phyloP scores from a whole-genome alignment of 2,329 filamentous ascomycete species.

The Leptographium wingfieldii region DNA sequence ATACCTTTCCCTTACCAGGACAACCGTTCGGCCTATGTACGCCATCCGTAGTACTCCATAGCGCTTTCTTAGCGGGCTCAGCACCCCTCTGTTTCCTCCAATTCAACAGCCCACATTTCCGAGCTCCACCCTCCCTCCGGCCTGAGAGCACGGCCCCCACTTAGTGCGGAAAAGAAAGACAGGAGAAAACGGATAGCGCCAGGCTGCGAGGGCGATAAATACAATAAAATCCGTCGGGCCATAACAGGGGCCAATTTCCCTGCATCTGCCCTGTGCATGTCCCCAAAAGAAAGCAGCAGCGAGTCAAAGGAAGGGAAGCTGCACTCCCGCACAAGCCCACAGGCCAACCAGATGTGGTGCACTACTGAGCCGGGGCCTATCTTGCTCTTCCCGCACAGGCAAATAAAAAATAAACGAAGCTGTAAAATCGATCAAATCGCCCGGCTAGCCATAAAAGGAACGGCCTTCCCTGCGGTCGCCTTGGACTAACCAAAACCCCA shows the following conservation, averaged over 20 bases:
- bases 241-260: too few relatives aligned
- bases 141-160: slow-evolving; percentile 7
- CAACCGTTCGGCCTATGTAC: not conserved
- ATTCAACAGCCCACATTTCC: not conserved
- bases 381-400: not conserved
- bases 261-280: not conserved
- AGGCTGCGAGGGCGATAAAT: slow-evolving; percentile 3
- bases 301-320: not conserved
- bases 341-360: not conserved
- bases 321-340: not conserved
- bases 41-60: not conserved
- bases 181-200: slow-evolving; percentile 1
- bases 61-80: not conserved
- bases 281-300: not conserved
- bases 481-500: slow-evolving; percentile 6
- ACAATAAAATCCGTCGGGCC: not conserved
- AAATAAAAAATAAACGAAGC: slow-evolving; percentile 1
- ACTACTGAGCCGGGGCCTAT: not conserved
- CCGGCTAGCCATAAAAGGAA: slow-evolving; percentile 1
- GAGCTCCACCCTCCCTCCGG: not conserved
- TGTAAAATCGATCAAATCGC: not conserved
- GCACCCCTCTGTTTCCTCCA: not conserved
- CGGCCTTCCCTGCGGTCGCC: not conserved
- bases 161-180: not conserved
- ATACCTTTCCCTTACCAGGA: not conserved